Percentiles rank a stretch among this genome's conserved stretches.
phyloP scores from a whole-genome alignment of 306 rosid species.

The Ormosia emarginata region DNA sequence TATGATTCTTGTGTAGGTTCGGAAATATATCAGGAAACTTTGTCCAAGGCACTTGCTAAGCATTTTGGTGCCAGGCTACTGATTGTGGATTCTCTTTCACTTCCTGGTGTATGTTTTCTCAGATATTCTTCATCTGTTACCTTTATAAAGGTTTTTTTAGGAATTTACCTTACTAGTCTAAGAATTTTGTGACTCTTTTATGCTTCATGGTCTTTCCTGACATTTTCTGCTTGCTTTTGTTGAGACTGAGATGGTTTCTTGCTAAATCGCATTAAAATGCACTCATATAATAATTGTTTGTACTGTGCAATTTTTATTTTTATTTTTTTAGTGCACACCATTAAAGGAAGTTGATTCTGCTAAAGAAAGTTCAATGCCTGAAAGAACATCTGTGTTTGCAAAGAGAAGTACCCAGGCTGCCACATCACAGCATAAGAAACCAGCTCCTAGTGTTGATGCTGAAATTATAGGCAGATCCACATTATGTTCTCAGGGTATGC shows the following conservation, averaged over 20 bases:
- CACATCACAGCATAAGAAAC: slow-evolving; percentile 64
- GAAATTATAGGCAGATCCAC: slow-evolving; percentile 83
- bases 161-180: background rate
- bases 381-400: slow-evolving; percentile 49
- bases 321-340: slow-evolving; percentile 48
- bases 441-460: slow-evolving; percentile 85
- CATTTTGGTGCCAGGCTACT: slow-evolving; percentile 77
- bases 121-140: background rate
- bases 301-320: slow-evolving; percentile 4
- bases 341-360: slow-evolving; percentile 55
- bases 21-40: slow-evolving; percentile 90
- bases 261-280: background rate
- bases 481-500: slow-evolving; percentile 63
- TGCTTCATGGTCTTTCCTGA: background rate
- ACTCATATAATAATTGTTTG: background rate
- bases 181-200: background rate
- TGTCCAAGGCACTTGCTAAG: slow-evolving; percentile 89
- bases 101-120: slow-evolving; percentile 78
- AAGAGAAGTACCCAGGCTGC: slow-evolving; percentile 58
- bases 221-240: slow-evolving; percentile 14
- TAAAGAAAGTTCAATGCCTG: slow-evolving; percentile 67
- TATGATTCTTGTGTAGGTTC: slow-evolving; percentile 62
- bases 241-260: slow-evolving; percentile 20
- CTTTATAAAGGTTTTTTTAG: background rate
- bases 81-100: slow-evolving; percentile 73